phyloP scores from a whole-genome alignment of 164 flowering plant species.

The Paratinospora sagittata region DNA sequence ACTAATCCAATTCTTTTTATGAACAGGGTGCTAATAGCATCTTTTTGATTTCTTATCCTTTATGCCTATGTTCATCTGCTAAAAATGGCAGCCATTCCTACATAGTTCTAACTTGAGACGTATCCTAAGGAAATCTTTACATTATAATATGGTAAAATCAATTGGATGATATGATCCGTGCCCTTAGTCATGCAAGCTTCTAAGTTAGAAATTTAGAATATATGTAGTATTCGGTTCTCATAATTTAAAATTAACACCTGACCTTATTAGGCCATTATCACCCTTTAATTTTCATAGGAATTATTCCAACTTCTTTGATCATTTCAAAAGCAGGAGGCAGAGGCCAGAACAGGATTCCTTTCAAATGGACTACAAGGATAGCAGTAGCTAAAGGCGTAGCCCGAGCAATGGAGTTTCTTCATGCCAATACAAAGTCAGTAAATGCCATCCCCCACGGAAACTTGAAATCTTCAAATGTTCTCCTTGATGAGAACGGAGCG shows the following conservation, averaged over 20 bases:
- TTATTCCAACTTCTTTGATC: not conserved
- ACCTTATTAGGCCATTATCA: no score
- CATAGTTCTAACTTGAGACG: no score
- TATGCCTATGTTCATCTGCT: no score
- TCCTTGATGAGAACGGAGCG: conserved; percentile 36
- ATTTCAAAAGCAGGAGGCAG: conserved; percentile 30
- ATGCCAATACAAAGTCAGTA: conserved; percentile 23
- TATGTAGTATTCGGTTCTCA: not conserved
- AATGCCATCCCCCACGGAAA: conserved; percentile 50
- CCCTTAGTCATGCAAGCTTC: no score
- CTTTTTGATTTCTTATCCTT: not conserved
- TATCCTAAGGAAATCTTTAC: no score
- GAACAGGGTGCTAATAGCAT: no score
- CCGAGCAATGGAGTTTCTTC: conserved; percentile 47
- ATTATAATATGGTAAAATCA: no score
- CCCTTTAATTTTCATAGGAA: not conserved
- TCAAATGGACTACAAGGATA: conserved; percentile 53
- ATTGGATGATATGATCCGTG: no score
- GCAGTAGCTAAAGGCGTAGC: conserved; percentile 44
- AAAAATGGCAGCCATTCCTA: no score
- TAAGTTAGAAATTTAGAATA: not conserved
- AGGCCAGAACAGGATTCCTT: conserved; percentile 40
- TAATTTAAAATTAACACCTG: not conserved
- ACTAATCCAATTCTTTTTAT: not conserved
- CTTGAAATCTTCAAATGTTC: conserved; percentile 58